Base-by-base conservation (phyloP, 352 stramenopile species). In the Phytophthora capsici region DNA sequence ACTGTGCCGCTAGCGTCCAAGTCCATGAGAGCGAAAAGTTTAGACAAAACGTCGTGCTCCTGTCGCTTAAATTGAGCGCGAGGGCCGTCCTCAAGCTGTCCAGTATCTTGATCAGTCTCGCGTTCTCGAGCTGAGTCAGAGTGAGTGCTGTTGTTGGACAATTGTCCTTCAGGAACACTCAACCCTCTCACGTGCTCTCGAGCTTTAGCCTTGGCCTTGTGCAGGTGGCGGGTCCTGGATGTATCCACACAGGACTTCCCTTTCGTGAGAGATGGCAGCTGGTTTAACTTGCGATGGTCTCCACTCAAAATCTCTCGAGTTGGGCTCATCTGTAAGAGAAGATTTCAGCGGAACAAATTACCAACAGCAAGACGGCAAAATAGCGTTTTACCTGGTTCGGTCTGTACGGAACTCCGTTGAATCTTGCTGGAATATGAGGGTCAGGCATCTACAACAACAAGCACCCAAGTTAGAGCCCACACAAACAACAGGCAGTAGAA, bases 21-120 rank as follows among this genome's bases (percentile, higher is more conserved):
- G 55, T 93, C 84, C 71, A 93, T 89, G n/a, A 83, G 43, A 0
- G 59, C 43, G 32, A 93, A 93, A 30, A 93, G 63, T 6, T 74
- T 63, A 2, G 37, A 68, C 4, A 93, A 65, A 0, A 80, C 57
- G 0, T 30, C 16, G 4, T 75, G 70, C 37, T 88, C 81, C 32
- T 84, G 63, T 7, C 41, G 48, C 2, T 62, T 58, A 20, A 90
- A 90, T 32, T 75, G 66, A 10, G 37, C 16, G 6, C 23, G 36
- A 46, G 26, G 34, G 4, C 22, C 38, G 25, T 45, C 56, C 2
- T 66, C 46, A 23, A 17, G 44, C 41, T 23, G 32, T 2, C 63
- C 16, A 23, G 7, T 14, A 1, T 25, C 23, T 26, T 74, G 36
- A 16, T 59, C 26, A 19, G 62, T 3, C 28, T 76, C 3, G 37